Conservation (phyloP, 306 rosid genomes). For the Pueraria montana region DNA sequence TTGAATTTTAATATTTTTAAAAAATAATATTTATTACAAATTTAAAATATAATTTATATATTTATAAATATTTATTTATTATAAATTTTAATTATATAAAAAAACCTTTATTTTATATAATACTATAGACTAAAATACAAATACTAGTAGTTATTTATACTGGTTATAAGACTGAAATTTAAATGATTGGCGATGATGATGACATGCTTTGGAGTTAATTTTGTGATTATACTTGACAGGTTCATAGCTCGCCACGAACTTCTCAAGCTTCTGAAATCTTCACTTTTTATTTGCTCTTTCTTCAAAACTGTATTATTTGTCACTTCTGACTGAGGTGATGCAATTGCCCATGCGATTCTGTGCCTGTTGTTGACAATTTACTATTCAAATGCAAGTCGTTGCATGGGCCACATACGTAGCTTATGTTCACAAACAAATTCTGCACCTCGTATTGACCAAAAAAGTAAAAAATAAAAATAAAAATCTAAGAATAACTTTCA, state of each 20-base stretch:
- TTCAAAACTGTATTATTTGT: not conserved
- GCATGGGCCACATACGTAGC: constrained; percentile 9
- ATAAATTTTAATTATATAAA: too few relatives aligned
- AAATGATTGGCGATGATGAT: not conserved
- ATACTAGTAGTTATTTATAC: too few relatives aligned
- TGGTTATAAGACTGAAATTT: too few relatives aligned
- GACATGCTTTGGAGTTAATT: not conserved
- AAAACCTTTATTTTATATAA: too few relatives aligned
- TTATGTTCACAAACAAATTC: not conserved
- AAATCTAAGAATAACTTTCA: not conserved
- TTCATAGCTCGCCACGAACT: not conserved
- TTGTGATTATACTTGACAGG: not conserved
- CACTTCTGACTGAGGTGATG: not conserved
- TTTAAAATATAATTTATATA: too few relatives aligned
- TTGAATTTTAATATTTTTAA: too few relatives aligned
- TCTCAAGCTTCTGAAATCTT: not conserved
- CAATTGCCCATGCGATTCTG: not conserved
- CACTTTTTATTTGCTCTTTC: not conserved
- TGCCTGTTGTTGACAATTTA: not conserved
- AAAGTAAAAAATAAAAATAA: not conserved
- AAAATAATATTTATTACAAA: too few relatives aligned
- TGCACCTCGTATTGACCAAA: not conserved
- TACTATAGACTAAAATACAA: too few relatives aligned
- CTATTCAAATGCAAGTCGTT: not conserved
- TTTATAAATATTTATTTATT: too few relatives aligned